Percentiles rank a stretch among this genome's conserved stretches.
phyloP scores from a whole-genome alignment of 2,329 filamentous ascomycete genomes.

The Cytospora piceicola region DNA sequence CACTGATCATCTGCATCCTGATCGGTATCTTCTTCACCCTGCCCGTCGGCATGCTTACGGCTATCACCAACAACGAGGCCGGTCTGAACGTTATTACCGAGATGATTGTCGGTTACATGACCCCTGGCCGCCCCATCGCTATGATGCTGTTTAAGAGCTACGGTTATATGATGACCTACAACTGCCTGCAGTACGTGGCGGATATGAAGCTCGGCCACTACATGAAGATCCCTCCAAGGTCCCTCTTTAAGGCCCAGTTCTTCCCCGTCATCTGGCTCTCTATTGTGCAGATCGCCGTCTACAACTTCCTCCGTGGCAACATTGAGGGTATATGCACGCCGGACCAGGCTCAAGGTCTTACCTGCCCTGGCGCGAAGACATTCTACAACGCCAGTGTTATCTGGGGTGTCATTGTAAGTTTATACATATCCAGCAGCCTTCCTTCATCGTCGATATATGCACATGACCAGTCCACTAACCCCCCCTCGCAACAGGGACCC shows the following conservation, averaged over 20 bases:
- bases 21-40: conserved; percentile 39
- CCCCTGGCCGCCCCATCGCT: conserved; percentile 53
- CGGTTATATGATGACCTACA: conserved; percentile 51
- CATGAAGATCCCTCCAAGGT: conserved; percentile 41
- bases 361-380: conserved; percentile 40
- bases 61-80: conserved; percentile 39
- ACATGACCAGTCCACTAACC: not conserved
- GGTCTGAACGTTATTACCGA: conserved; percentile 56
- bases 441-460: no score
- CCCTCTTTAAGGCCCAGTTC: conserved; percentile 23
- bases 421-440: not conserved
- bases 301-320: conserved; percentile 44
- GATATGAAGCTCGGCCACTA: conserved; percentile 51
- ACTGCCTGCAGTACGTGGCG: conserved; percentile 45
- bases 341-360: conserved; percentile 36
- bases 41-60: conserved; percentile 41
- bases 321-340: conserved; percentile 51
- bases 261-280: conserved; percentile 36
- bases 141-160: conserved; percentile 60
- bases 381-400: conserved; percentile 45
- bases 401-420: conserved; percentile 42
- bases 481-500: conserved; percentile 31
- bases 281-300: conserved; percentile 48
- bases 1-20: conserved; percentile 34
- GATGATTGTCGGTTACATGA: conserved; percentile 56